A percentile compares a stretch with the other conserved stretches of the same genome.
Conservation (phyloP, 805 yeast genomes). For the Cyberlindnera petersonii region DNA sequence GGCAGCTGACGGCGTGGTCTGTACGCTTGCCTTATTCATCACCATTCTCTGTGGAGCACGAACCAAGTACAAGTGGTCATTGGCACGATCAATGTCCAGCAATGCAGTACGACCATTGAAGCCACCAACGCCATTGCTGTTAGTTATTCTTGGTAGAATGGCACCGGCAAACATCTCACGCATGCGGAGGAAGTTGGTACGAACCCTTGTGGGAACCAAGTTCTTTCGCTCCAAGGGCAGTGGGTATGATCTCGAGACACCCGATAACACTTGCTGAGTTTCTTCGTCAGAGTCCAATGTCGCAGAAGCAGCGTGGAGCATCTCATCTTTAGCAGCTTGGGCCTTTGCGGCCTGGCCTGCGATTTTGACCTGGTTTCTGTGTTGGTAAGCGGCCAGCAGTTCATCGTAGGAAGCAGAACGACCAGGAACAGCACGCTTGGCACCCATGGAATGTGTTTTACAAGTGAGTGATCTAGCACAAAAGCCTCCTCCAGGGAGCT, state of each 20-base stretch:
- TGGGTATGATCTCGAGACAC: slow-evolving; percentile 76
- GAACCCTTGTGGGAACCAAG: slow-evolving; percentile 61
- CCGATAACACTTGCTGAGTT: slow-evolving; percentile 85
- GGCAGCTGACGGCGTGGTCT: slow-evolving; percentile 9
- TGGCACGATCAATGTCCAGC: slow-evolving; percentile 66
- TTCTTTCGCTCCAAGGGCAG: slow-evolving; percentile 79
- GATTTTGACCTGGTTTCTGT: slow-evolving; percentile 84
- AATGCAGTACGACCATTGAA: slow-evolving; percentile 76
- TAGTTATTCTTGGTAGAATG: slow-evolving; percentile 56
- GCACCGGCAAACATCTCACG: slow-evolving; percentile 94
- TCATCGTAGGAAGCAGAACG: slow-evolving; percentile 90
- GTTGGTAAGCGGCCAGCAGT: slow-evolving; percentile 82
- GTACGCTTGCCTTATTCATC: slow-evolving; percentile 7
- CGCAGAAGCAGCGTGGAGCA: slow-evolving; percentile 40
- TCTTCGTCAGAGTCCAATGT: slow-evolving; percentile 77
- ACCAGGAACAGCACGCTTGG: slow-evolving; percentile 92
- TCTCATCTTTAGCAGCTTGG: slow-evolving; percentile 69
- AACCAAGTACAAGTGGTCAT: slow-evolving; percentile 55
- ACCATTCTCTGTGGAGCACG: slow-evolving; percentile 44
- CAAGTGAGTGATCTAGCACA: slow-evolving; percentile 96
- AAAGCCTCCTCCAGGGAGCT: slow-evolving; percentile 87
- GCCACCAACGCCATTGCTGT: slow-evolving; percentile 63
- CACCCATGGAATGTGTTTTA: slow-evolving; percentile 98
- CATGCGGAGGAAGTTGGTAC: slow-evolving; percentile 77
- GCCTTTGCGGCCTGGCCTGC: slow-evolving; percentile 81